Percentiles rank a stretch among this genome's conserved stretches.
phyloP scores from a whole-genome alignment of 441 rosid genomes.

The Mallotus repandus region DNA sequence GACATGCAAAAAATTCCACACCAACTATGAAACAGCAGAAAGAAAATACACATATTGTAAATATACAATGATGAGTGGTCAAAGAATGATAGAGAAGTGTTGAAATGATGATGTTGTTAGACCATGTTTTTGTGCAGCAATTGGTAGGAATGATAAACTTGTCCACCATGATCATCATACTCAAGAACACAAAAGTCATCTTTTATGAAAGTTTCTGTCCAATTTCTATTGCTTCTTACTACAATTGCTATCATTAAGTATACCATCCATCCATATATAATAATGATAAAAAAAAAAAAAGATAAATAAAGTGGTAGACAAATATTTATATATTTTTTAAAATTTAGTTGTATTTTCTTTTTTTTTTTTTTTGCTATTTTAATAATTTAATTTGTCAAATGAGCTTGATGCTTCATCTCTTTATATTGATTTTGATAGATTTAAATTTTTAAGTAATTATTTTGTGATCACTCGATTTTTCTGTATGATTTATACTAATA shows the following conservation, averaged over 20 bases:
- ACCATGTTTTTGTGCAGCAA: constrained; percentile 8
- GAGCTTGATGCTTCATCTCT: no score
- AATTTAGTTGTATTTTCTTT: no score
- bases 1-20: constrained; percentile 23
- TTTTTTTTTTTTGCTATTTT: no score
- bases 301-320: no score
- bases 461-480: no score
- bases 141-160: constrained; percentile 17
- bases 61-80: background rate
- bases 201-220: background rate
- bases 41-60: background rate
- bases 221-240: background rate
- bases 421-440: no score
- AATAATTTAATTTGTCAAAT: no score
- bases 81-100: background rate
- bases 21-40: background rate
- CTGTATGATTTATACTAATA: no score
- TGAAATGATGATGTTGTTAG: constrained; percentile 1
- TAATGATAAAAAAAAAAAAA: background rate
- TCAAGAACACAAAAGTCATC: background rate
- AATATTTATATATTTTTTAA: no score
- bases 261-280: no score
- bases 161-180: constrained; percentile 16
- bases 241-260: background rate
- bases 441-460: no score